Conservation (phyloP, 805 yeast genomes). For the Torulaspora quercuum region DNA sequence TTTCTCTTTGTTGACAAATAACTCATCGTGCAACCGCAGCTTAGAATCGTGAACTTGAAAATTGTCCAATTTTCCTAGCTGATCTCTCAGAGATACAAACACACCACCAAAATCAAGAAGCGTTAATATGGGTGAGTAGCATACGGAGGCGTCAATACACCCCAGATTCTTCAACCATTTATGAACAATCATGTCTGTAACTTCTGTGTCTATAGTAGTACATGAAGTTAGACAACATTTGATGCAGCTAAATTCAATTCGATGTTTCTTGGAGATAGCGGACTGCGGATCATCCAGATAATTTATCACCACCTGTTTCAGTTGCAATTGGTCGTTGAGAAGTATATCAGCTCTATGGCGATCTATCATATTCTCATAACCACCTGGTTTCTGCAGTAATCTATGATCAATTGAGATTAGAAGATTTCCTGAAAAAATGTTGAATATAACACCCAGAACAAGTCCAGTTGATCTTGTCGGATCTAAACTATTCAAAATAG, state of each 20-base stretch:
- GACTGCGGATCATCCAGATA: constrained; percentile 86
- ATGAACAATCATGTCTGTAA: constrained; percentile 80
- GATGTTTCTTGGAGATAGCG: constrained; percentile 72
- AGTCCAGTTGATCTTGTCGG: constrained; percentile 81
- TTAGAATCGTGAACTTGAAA: constrained; percentile 33
- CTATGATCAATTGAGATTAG: constrained; percentile 74
- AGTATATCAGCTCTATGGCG: constrained; percentile 66
- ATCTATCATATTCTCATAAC: constrained; percentile 78
- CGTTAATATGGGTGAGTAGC: constrained; percentile 84
- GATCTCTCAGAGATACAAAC: constrained; percentile 87
- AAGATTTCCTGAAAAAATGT: constrained; percentile 80
- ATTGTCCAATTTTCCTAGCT: constrained; percentile 48
- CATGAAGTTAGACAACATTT: constrained; percentile 90
- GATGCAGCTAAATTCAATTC: constrained; percentile 73
- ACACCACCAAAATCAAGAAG: constrained; percentile 94
- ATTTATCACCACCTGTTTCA: constrained; percentile 87
- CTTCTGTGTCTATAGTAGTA: constrained; percentile 87
- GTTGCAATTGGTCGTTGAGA: constrained; percentile 80
- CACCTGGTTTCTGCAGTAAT: constrained; percentile 75
- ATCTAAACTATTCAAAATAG: constrained; percentile 62
- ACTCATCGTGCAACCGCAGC: constrained; percentile 34
- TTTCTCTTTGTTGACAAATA: constrained; percentile 36
- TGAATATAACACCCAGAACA: constrained; percentile 72
- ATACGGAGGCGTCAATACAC: constrained; percentile 66
- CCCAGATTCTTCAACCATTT: constrained; percentile 92